Conservation (phyloP, 495 filamentous ascomycete species). For the Astrothelium macrocarpum region DNA sequence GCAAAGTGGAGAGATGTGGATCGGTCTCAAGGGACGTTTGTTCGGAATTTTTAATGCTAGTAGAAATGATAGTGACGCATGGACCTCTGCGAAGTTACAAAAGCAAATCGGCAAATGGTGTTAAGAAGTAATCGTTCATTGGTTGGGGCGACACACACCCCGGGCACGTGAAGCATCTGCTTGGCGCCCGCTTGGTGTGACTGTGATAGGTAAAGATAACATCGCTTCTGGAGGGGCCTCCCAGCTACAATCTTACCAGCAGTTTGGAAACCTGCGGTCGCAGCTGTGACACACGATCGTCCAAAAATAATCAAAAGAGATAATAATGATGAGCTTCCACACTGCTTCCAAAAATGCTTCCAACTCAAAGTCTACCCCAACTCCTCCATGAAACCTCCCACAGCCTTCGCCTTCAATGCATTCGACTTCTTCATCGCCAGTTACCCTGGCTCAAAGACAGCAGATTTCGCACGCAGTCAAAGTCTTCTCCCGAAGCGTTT, state of each 20-base stretch:
- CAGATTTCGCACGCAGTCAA: slow-evolving; percentile 71
- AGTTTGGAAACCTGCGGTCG: background rate
- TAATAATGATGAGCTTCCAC: background rate
- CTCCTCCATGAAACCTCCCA: background rate
- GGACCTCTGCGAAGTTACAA: slow-evolving; percentile 4
- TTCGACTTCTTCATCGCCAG: slow-evolving; percentile 38
- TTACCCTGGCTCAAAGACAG: slow-evolving; percentile 62
- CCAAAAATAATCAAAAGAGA: background rate
- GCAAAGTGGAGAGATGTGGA: background rate
- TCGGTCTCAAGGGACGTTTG: background rate
- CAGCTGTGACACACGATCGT: background rate
- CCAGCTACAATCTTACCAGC: background rate
- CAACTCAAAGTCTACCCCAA: background rate
- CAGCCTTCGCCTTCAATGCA: background rate
- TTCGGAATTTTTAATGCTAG: background rate
- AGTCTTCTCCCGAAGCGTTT: slow-evolving; percentile 41
- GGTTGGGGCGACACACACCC: background rate
- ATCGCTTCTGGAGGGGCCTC: background rate
- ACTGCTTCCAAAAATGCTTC: background rate
- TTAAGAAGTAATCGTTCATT: background rate
- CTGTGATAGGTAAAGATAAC: background rate
- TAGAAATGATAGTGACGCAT: background rate
- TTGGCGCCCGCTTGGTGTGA: slow-evolving; percentile 4
- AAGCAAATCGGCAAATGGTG: background rate
- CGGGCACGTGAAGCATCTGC: background rate